A percentile compares a stretch with the other conserved stretches of the same genome.
These are phyloP conservation scores for Candida loeiensis DNA, from an alignment of 805 yeast genomes.

Conservation along the genomic window DNA sequence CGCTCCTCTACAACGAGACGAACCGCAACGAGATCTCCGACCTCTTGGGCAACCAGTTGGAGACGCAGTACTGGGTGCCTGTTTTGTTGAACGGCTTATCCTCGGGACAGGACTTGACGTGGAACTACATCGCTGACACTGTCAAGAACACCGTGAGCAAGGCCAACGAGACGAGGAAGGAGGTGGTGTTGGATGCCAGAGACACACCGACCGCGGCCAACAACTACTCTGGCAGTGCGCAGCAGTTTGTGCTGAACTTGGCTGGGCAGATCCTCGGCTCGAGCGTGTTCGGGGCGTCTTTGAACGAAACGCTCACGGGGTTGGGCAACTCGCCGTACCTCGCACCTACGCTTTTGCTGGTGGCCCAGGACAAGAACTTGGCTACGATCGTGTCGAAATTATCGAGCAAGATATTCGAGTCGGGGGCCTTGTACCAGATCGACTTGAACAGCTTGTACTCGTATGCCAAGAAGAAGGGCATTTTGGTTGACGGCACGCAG, in stretches of 20 bases:
- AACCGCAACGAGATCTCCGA: constrained; percentile 26
- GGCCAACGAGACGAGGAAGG: constrained; percentile 18
- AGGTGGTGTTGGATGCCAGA: constrained; percentile 10
- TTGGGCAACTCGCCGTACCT: constrained; percentile 30
- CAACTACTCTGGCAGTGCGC: constrained; percentile 27
- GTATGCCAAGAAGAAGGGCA: constrained; percentile 20
- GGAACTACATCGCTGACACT: constrained; percentile 28
- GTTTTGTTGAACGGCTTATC: constrained; percentile 31
- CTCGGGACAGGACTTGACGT: constrained; percentile 26
- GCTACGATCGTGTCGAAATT: constrained; percentile 20
- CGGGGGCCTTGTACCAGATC: constrained; percentile 31
- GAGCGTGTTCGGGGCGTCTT: constrained; percentile 11
- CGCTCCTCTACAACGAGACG: constrained; percentile 27
- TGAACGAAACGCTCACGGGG: constrained; percentile 25
- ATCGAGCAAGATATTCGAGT: constrained; percentile 26
- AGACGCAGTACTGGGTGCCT: constrained; percentile 27
- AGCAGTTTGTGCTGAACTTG: constrained; percentile 29
- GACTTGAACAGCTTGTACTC: constrained; percentile 23
- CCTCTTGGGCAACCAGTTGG: constrained; percentile 24
- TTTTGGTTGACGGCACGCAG: constrained; percentile 23
- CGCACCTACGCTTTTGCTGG: constrained; percentile 24
- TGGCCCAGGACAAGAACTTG: constrained; percentile 19
- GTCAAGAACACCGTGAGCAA: constrained; percentile 28
- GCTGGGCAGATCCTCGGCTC: constrained; percentile 12
- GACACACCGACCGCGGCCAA: constrained; percentile 6